Base-by-base conservation (phyloP, 306 rosid species). In the Prosopis cineraria region DNA sequence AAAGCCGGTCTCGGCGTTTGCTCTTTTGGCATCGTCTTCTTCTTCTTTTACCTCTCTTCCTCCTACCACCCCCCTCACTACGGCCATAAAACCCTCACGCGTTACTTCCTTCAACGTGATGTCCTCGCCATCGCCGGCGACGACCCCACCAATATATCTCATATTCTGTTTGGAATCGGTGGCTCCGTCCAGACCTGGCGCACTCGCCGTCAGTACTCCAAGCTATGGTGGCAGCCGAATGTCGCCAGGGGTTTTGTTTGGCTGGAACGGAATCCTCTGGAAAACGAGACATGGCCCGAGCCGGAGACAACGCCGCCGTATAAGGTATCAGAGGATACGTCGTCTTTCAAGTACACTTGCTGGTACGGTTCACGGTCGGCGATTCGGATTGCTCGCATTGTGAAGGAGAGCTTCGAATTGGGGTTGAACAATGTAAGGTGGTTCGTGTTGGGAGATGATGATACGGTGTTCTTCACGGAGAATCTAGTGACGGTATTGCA, bases 371-470 rank as follows among this genome's bases (percentile, higher is more conserved):
- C 93, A 1, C 82, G 96, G 20, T 89, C 96, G 0, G 94, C 96
- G 1, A 77, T 88, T 24, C 89, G 91, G 3, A 71, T 91, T 6
- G 93, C 94, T 1, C 78, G 98, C 8, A 90, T 93, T 30, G 83
- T 93, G 43, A 89, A 93, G 58, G 96, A 93, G 84, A 89, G 89
- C 65, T 93, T 89, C 43, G 91, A 93, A 48, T 11, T 93, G 10
- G 91, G 90, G 10, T 0, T 84, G 53, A 81, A 78, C 0, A 73
- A 85, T 10, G 87, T 90, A 43, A 84, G 96, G 72, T 90, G 98
- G 98, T 90, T 93, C 12, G 96, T 93, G 6, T 85, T 93, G 98
- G 94, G 94, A 1, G 98, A 93, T 1, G 98, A 93, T 1, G 98
- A 93, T 22, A 93, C 98, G 0, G 86, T 91, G 0, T 90, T 90